A percentile compares a stretch with the other conserved stretches of the same genome.
phyloP scores from a whole-genome alignment of 495 filamentous ascomycete genomes.

The Pseudomonodictys pantanalensis region DNA sequence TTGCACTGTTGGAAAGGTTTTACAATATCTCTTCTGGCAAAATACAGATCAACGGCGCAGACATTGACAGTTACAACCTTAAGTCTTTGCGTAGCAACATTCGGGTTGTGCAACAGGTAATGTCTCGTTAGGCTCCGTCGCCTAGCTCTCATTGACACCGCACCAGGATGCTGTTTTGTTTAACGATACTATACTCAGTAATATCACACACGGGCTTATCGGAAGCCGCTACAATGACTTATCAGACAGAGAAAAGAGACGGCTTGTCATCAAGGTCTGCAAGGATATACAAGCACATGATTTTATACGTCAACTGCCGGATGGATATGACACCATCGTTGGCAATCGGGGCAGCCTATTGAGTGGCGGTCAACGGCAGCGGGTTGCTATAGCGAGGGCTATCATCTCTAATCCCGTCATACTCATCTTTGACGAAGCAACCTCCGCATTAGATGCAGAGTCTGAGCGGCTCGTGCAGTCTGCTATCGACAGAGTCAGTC shows the following conservation, averaged over 20 bases:
- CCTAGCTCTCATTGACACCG: constrained; percentile 73
- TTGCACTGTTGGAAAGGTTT: constrained; percentile 86
- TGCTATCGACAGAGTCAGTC: constrained; percentile 78
- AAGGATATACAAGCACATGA: constrained; percentile 89
- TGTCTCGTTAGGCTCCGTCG: constrained; percentile 76
- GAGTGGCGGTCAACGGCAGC: constrained; percentile 92
- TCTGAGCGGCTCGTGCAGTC: constrained; percentile 93
- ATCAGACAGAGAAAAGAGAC: constrained; percentile 5
- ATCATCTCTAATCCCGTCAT: constrained; percentile 92
- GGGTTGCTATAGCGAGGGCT: constrained; percentile 82
- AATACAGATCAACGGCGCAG: not conserved
- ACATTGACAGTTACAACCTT: not conserved
- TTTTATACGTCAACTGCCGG: constrained; percentile 75
- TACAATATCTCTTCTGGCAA: constrained; percentile 66
- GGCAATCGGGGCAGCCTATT: constrained; percentile 90
- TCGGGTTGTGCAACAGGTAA: constrained; percentile 6
- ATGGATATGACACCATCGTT: constrained; percentile 90
- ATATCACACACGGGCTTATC: constrained; percentile 85
- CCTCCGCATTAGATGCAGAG: constrained; percentile 87
- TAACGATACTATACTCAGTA: constrained; percentile 76
- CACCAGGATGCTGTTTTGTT: constrained; percentile 82
- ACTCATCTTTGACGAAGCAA: constrained; percentile 90
- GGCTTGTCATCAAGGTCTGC: constrained; percentile 69
- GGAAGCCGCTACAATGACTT: constrained; percentile 40
- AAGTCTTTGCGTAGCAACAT: constrained; percentile 28